A percentile compares a stretch with the other conserved stretches of the same genome.
phyloP scores from a whole-genome alignment of 1,284 basidiomycete genomes.

The Entoloma clypeatum region DNA sequence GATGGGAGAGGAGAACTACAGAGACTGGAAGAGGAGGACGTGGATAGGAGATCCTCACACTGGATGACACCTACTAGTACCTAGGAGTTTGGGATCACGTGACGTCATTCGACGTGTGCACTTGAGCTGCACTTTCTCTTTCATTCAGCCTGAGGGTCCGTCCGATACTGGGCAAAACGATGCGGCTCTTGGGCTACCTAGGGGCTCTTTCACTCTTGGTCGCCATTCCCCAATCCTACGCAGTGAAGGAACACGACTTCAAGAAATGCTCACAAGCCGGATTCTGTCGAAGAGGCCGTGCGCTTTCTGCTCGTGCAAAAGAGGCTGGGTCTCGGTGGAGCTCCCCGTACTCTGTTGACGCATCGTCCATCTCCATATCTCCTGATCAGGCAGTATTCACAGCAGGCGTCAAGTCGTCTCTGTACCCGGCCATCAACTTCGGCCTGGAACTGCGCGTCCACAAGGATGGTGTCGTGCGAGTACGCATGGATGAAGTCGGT shows the following conservation, averaged over 20 bases:
- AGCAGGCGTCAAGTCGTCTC: slow-evolving; percentile 67
- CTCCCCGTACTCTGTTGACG: slow-evolving; percentile 80
- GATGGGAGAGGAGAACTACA: too few species aligned
- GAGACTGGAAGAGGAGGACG: too few species aligned
- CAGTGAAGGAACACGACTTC: slow-evolving; percentile 80
- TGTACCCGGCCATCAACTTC: slow-evolving; percentile 84
- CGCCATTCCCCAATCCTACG: slow-evolving; percentile 33
- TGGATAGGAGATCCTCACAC: too few species aligned
- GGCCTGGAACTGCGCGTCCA: slow-evolving; percentile 78
- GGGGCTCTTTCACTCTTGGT: slow-evolving; percentile 33
- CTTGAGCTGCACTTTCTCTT: too few species aligned
- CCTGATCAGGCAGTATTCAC: slow-evolving; percentile 60
- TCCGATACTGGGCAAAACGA: slow-evolving; percentile 16
- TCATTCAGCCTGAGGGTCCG: background rate
- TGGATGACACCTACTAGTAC: too few species aligned
- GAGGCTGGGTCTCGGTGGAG: slow-evolving; percentile 58
- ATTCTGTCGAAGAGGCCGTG: slow-evolving; percentile 87
- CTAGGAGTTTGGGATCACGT: too few species aligned
- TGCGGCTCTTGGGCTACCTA: slow-evolving; percentile 38
- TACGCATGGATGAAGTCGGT: slow-evolving; percentile 82
- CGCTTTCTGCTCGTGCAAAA: slow-evolving; percentile 67
- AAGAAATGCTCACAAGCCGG: slow-evolving; percentile 88
- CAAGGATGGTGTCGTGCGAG: slow-evolving; percentile 78
- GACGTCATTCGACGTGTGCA: too few species aligned
- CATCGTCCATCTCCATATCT: slow-evolving; percentile 46